A percentile compares a stretch with the other conserved stretches of the same genome.
Conservation (phyloP, 1,284 basidiomycete species). For the Vanrija sp. region DNA sequence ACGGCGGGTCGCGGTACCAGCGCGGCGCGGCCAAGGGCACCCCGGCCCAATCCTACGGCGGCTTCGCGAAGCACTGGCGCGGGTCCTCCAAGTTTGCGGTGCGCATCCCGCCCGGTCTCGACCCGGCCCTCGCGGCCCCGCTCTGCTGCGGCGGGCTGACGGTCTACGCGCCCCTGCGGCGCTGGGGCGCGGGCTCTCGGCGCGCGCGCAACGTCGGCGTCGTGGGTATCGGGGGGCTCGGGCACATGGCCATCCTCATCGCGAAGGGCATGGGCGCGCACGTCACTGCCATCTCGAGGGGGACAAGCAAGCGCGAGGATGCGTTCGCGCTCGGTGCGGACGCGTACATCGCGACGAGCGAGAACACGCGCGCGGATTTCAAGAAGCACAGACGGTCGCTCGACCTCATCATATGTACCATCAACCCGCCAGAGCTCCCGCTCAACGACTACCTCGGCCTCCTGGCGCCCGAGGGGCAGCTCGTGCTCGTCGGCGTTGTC, state of each 20-base stretch:
- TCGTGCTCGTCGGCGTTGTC: slow-evolving; percentile 46
- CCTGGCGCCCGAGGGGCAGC: slow-evolving; percentile 43
- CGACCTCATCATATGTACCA: slow-evolving; percentile 50
- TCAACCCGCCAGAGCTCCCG: slow-evolving; percentile 28
- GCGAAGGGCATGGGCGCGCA: slow-evolving; percentile 59
- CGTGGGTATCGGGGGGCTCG: slow-evolving; percentile 51
- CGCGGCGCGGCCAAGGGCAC: slow-evolving; percentile 15
- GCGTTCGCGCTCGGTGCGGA: slow-evolving; percentile 52
- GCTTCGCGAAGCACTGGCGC: slow-evolving; percentile 48
- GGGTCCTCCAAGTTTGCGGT: slow-evolving; percentile 57
- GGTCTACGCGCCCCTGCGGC: slow-evolving; percentile 50
- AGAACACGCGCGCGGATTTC: slow-evolving; percentile 25
- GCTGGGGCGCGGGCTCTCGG: slow-evolving; percentile 50
- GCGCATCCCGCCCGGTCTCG: slow-evolving; percentile 58
- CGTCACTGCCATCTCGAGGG: slow-evolving; percentile 57
- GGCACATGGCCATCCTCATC: slow-evolving; percentile 38
- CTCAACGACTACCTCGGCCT: slow-evolving; percentile 41
- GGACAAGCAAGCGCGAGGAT: slow-evolving; percentile 50
- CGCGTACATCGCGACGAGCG: slow-evolving; percentile 44
- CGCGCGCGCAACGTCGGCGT: slow-evolving; percentile 53
- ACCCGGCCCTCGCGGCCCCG: slow-evolving; percentile 54
- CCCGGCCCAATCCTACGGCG: slow-evolving; percentile 34
- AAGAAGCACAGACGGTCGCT: slow-evolving; percentile 37
- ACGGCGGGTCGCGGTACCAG: neutral
- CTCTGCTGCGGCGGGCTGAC: slow-evolving; percentile 51